Evolutionary conservation across 73 alveolate species (phyloP).

Genomic region (Paramecium octaurelia): DNA sequence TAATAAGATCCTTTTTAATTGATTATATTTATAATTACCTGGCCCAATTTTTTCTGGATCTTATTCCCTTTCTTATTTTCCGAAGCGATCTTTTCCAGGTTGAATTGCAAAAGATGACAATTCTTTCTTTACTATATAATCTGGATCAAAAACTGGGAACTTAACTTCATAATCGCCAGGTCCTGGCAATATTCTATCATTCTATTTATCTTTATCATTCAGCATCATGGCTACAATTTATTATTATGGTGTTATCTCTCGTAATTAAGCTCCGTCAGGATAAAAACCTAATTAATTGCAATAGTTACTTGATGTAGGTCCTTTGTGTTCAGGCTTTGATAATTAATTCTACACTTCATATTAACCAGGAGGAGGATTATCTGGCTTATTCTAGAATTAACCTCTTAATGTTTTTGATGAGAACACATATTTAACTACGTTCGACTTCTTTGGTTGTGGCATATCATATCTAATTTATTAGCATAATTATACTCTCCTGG

Average conservation of each 20-base stretch:
- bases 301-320: neutral
- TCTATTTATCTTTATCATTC: constrained; percentile 8
- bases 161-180: constrained; percentile 58
- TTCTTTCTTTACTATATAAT: constrained; percentile 27
- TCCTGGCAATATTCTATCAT: constrained; percentile 35
- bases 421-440: constrained; percentile 40
- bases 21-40: neutral
- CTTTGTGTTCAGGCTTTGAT: constrained; percentile 3
- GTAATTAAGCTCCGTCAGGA: neutral
- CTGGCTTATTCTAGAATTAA: neutral
- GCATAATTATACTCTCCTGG: constrained; percentile 47
- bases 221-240: neutral
- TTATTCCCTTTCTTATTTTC: neutral
- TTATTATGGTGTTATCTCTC: constrained; percentile 19
- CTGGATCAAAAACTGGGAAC: constrained; percentile 48
- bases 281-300: neutral
- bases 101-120: constrained; percentile 22
- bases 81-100: constrained; percentile 57
- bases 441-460: neutral
- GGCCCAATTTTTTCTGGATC: constrained; percentile 32
- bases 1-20: neutral
- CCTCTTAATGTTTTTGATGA: constrained; percentile 49
- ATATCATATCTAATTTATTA: constrained; percentile 43
- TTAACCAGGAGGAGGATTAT: constrained; percentile 61
- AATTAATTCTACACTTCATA: constrained; percentile 25